These are phyloP conservation scores for Penicilliopsis zonata DNA, from an alignment of 495 filamentous ascomycete species.

Conservation along the genomic window DNA sequence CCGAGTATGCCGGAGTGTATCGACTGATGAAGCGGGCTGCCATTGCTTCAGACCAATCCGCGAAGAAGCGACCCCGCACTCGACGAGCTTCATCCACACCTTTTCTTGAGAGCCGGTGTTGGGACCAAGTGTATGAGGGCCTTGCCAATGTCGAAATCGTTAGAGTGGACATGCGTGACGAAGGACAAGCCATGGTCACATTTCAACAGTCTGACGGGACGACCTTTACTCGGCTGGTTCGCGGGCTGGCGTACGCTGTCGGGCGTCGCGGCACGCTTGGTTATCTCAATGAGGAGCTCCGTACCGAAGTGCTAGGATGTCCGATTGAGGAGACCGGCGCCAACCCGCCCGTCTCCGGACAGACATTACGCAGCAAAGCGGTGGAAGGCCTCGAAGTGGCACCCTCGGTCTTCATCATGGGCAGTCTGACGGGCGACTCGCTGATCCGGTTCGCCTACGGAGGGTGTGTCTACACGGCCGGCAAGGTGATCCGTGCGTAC, in stretches of 20 bases:
- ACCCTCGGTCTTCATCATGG: conserved; percentile 44
- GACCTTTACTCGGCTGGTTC: conserved; percentile 29
- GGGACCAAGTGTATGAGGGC: conserved; percentile 45
- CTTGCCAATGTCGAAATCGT: conserved; percentile 43
- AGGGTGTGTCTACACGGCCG: conserved; percentile 46
- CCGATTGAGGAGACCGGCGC: conserved; percentile 6
- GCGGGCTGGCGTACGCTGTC: conserved; percentile 46
- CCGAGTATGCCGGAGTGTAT: conserved; percentile 55
- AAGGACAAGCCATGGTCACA: conserved; percentile 24
- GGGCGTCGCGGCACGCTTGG: conserved; percentile 46
- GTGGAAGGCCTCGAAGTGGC: conserved; percentile 43
- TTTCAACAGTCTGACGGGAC: conserved; percentile 36
- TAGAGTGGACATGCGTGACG: conserved; percentile 21
- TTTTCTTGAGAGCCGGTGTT: conserved; percentile 34
- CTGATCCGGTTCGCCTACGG: conserved; percentile 53
- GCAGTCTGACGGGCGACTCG: conserved; percentile 53
- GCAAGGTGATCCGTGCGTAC: conserved; percentile 31
- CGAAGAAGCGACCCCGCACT: conserved; percentile 13
- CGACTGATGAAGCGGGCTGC: conserved; percentile 49
- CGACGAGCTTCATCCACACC: conserved; percentile 28
- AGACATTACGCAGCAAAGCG: conserved; percentile 43
- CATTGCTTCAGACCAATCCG: conserved; percentile 9
- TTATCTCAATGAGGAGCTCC: conserved; percentile 40
- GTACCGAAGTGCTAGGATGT: conserved; percentile 33
- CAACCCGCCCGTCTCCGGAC: conserved; percentile 34